Base-by-base conservation (phyloP, 345 rosid species). In the Erysimum cheiranthoides region DNA sequence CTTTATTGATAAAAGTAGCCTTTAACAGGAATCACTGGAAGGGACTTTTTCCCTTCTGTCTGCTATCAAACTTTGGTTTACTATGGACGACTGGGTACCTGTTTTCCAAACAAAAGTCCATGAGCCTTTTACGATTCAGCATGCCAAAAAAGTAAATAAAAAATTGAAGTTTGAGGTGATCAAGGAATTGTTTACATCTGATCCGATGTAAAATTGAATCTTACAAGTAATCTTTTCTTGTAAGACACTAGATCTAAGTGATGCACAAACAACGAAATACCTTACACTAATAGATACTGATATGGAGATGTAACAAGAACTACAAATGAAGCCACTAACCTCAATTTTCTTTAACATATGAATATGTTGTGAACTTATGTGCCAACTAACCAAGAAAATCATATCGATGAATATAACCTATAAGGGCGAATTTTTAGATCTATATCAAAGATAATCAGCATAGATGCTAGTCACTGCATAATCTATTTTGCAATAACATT, bases 1-100 rank as follows among this genome's bases (percentile, higher is more conserved):
- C 28, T 73, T 64, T 52, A 40, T 42, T 32, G 28, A 64, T 63
- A 65, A 73, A 60, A 72, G 60, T 61, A 49, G 68, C 39, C 68
- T 71, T 70, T 70, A 57, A 45, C 57, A 70, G 21, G 66, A 58
- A 58, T 61, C 50, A 36, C 12, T 61, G 51, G 2, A 61, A 27
- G 30, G 9, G n/a, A 14, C 10, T 50, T 61, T 72, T 63, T 4
- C 5, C 47, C 70, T 52, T 51, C 52, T 5, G 16, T 45, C 62
- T 53, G 46, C 70, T 70, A 31, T 10, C 68, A 36, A 51, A 56
- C 54, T 70, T 70, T 56, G 8, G 52, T 42, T 28, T 28, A 54
- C 11, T 6, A 17, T 3, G 27, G 34, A 57, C 27, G 9, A 58
- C 46, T 12, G 57, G 45, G 17, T 50, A 36, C 54, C 34, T 70